Conservation (phyloP, 495 filamentous ascomycete species). For the Xeromyces bisporus region DNA sequence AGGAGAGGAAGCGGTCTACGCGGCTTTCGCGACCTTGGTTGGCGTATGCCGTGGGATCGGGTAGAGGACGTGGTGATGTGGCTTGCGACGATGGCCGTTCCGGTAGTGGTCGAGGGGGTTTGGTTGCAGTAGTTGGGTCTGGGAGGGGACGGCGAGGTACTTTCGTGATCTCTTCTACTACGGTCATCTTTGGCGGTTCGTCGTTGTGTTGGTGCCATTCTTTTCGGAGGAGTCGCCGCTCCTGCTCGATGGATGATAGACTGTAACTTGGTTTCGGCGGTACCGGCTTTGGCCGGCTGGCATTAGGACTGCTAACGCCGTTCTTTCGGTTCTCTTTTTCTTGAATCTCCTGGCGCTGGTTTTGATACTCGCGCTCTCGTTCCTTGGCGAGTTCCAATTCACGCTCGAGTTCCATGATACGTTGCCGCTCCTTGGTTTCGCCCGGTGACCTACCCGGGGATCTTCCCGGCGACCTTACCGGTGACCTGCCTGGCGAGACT, state of each 20-base stretch:
- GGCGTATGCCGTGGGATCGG: constrained; percentile 30
- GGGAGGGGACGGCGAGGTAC: constrained; percentile 24
- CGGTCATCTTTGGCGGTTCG: constrained; percentile 19
- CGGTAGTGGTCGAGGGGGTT: constrained; percentile 2
- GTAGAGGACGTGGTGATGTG: constrained; percentile 30
- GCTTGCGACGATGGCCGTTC: constrained; percentile 5
- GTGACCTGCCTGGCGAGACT: constrained; percentile 1
- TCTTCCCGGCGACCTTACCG: too few species aligned
- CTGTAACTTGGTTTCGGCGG: constrained; percentile 40
- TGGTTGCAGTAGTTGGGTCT: constrained; percentile 9
- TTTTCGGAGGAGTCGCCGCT: constrained; percentile 53
- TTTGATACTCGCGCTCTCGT: constrained; percentile 70
- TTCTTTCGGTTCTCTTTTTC: constrained; percentile 19
- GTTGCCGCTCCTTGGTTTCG: constrained; percentile 36
- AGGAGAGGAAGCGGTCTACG: constrained; percentile 32
- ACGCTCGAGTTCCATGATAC: constrained; percentile 67
- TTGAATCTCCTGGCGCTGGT: constrained; percentile 47
- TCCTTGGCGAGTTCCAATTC: constrained; percentile 75
- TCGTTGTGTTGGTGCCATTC: constrained; percentile 46
- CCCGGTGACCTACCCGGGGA: constrained; percentile 1
- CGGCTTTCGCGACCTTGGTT: constrained; percentile 17
- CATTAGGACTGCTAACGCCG: too few species aligned
- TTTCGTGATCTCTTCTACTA: too few species aligned
- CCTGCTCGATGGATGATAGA: constrained; percentile 56
- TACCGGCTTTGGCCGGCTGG: constrained; percentile 24